Percentiles rank a stretch among this genome's conserved stretches.
phyloP scores from a whole-genome alignment of 495 filamentous ascomycete species.

The Penicillium diatomitis region DNA sequence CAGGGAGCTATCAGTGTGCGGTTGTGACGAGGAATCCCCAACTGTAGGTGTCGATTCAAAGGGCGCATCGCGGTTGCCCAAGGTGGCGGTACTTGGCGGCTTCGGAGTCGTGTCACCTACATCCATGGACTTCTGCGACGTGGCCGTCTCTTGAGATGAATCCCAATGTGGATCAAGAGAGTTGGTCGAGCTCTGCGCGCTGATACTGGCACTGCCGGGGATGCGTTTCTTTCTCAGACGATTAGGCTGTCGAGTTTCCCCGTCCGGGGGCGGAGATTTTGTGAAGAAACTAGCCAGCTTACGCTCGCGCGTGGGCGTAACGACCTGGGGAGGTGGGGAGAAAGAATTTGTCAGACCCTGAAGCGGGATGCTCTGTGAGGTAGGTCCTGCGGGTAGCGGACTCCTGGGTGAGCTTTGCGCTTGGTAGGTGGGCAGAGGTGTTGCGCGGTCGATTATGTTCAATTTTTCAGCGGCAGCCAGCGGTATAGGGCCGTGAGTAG shows the following conservation, averaged over 20 bases:
- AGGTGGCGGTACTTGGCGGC: conserved; percentile 16
- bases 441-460: conserved; percentile 18
- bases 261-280: conserved; percentile 47
- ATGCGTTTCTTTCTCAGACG: conserved; percentile 78
- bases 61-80: conserved; percentile 14
- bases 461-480: conserved; percentile 13
- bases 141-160: conserved; percentile 8
- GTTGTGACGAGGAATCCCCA: conserved; percentile 10
- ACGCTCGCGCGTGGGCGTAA: conserved; percentile 62
- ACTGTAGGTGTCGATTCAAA: conserved; percentile 16
- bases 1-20: conserved; percentile 40
- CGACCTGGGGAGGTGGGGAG: conserved; percentile 30
- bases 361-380: not conserved
- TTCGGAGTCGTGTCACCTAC: conserved; percentile 27
- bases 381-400: not conserved
- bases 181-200: conserved; percentile 75
- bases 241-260: conserved; percentile 58
- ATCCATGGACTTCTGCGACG: conserved; percentile 11
- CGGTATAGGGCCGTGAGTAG: conserved; percentile 30
- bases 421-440: conserved; percentile 38
- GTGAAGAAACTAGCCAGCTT: conserved; percentile 60
- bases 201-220: conserved; percentile 62
- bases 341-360: conserved; percentile 8
- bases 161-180: conserved; percentile 43
- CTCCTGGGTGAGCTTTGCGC: not conserved